Base-by-base conservation (phyloP, 2,329 filamentous ascomycete species). In the Aspergillus sp. region DNA sequence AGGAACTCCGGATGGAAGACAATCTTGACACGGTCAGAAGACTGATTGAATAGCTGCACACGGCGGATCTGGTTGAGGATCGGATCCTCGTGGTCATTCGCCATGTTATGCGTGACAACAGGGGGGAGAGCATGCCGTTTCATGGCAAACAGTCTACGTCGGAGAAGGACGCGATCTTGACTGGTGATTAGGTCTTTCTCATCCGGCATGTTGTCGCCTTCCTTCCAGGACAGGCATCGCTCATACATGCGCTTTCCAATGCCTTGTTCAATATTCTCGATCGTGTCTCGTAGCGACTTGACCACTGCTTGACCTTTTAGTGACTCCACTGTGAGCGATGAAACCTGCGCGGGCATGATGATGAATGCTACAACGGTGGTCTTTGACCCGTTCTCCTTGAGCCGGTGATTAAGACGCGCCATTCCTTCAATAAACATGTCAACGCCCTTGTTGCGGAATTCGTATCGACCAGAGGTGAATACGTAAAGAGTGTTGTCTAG, bases 341-440 rank as follows among this genome's bases (percentile, higher is more conserved):
- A 90, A 2, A 93, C 98, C 77, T 98, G 92, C 1, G 95, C 95
- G 3, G 95, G 95, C 91, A 99, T 96, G 74, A 99, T 98, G 76
- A 99, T 90, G 73, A 99, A 99, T 19, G 95, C 93, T 17, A 99
- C 93, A 7, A 99, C 89, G 0, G 95, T 98, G 73, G 88, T 93
- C 77, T 95, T 96, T 66, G 91, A 96, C 49, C 91, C 91, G 7
- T 87, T 78, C 52, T 78, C 78, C 84, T 98, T 98, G 71, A 99
- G 86, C 40, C 90, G 86, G 80, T 98, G 93, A 78, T 99, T 99
- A 68, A 99, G 80, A 44, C 95, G 90, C 27, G 95, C 95, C 62
- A 99, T 81, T 3, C 93, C 95, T 77, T 99, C 95, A 66, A 99
- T 96, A 76, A 98, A 99, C 95, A 99, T 98, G 76, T 99, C 95